Conservation (phyloP, 2,329 filamentous ascomycete species). For the Nigrospora osmanthi region DNA sequence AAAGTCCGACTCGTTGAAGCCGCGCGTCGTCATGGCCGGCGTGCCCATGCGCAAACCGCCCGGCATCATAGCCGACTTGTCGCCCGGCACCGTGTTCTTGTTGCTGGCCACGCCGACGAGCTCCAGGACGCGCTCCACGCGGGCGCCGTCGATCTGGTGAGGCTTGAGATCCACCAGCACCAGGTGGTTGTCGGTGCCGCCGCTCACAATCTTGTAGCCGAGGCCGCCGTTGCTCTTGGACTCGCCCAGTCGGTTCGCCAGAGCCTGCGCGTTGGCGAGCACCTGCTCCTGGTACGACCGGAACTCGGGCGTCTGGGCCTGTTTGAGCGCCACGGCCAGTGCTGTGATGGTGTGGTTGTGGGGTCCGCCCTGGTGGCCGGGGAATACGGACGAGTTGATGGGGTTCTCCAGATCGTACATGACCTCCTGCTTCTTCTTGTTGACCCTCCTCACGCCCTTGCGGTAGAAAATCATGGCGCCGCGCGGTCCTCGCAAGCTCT, state of each 20-base stretch:
- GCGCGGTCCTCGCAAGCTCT: slow-evolving; percentile 88
- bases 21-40: slow-evolving; percentile 94
- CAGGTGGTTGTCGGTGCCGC: slow-evolving; percentile 95
- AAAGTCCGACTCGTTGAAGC: slow-evolving; percentile 87
- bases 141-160: slow-evolving; percentile 77
- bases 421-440: slow-evolving; percentile 82
- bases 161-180: slow-evolving; percentile 88
- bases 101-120: slow-evolving; percentile 95
- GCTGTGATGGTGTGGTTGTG: slow-evolving; percentile 99
- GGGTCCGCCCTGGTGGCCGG: slow-evolving; percentile 93
- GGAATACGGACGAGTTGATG: slow-evolving; percentile 96
- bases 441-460: slow-evolving; percentile 76
- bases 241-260: slow-evolving; percentile 60
- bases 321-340: slow-evolving; percentile 87
- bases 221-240: slow-evolving; percentile 68
- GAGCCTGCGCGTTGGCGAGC: slow-evolving; percentile 81
- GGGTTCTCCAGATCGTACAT: slow-evolving; percentile 86
- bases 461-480: slow-evolving; percentile 99
- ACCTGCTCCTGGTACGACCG: slow-evolving; percentile 87
- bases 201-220: slow-evolving; percentile 83
- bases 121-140: slow-evolving; percentile 84
- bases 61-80: slow-evolving; percentile 87
- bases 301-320: slow-evolving; percentile 85
- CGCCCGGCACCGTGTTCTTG: slow-evolving; percentile 97
- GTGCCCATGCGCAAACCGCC: slow-evolving; percentile 91